These are phyloP conservation scores for Escovopsis sp. DNA, from an alignment of 2,329 filamentous ascomycete genomes.

Conservation along the genomic window DNA sequence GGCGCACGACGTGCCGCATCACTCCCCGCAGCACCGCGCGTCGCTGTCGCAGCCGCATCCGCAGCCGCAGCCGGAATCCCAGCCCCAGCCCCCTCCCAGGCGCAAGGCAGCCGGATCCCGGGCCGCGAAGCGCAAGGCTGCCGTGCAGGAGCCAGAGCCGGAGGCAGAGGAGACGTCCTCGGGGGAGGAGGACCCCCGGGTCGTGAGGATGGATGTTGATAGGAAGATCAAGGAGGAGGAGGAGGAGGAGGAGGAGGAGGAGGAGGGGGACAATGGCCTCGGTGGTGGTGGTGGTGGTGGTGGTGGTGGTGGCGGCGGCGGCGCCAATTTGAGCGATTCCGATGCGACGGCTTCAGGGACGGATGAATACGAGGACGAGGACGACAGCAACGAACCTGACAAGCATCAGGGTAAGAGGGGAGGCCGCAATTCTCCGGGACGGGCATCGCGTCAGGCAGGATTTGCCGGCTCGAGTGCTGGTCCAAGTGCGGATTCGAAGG, in stretches of 20 bases:
- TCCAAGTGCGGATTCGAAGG: too few relatives aligned
- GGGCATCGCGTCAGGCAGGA: not conserved
- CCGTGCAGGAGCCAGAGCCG: too few relatives aligned
- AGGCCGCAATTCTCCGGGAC: too few relatives aligned
- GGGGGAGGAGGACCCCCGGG: constrained; percentile 26
- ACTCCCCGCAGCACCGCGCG: constrained; percentile 1
- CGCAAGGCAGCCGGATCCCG: constrained; percentile 22
- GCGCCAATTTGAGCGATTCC: constrained; percentile 19
- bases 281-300: too few relatives aligned
- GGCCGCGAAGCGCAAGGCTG: constrained; percentile 34
- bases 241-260: too few relatives aligned
- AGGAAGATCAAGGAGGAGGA: constrained; percentile 17
- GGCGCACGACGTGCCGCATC: constrained; percentile 19
- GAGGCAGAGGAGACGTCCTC: constrained; percentile 18
- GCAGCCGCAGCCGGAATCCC: constrained; percentile 1
- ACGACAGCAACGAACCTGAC: constrained; percentile 16
- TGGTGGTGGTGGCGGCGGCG: too few relatives aligned
- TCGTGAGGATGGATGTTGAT: constrained; percentile 38
- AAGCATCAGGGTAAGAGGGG: not conserved
- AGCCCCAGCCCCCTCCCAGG: constrained; percentile 10
- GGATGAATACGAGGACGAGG: constrained; percentile 26
- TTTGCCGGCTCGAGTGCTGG: not conserved
- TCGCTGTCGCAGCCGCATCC: too few relatives aligned
- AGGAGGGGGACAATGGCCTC: too few relatives aligned
- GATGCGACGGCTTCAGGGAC: constrained; percentile 26